Evolutionary conservation across 345 rosid genomes (phyloP), one percentile per base, ranked within the genome.

Genomic region (Salix purpurea): DNA sequence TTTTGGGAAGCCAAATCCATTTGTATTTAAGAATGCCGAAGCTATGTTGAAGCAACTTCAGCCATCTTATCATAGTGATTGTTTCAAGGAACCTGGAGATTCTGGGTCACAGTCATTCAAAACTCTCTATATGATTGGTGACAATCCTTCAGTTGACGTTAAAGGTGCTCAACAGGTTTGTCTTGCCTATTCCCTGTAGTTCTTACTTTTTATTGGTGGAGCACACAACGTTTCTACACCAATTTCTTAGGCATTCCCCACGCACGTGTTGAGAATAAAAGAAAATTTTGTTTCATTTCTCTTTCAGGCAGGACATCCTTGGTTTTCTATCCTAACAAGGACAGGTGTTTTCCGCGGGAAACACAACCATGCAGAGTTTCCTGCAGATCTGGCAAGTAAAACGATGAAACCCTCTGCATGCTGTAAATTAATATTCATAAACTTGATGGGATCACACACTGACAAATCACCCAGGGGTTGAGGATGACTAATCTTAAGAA

Each of bases 251-350:
- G 26, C 30, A 26, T 11, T 54, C 36, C 9, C 7, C 13, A 54
- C 14, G 18, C 48, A 21, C 50, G n/a, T 72, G 36, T 28, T 9
- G 6, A 39, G 56, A 13, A 65, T 9, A 16, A 60, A 40, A 44
- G 40, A 72, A 34, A 24, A n/a, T 40, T 2, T 37, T 21, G 2
- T 44, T 34, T 46, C 50, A 12, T 62, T 6, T 6, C 14, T 52
- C 37, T 81, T 83, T 40, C 85, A 84, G 90, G 84, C 88, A 0
- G 86, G 88, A 67, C 77, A 65, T 64, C 86, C 86, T 40, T 88
- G 91, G 88, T 88, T 86, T 81, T 86, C 85, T 44, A 83, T 88
- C 74, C 75, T 88, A 67, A 88, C 88, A 5, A 84, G 85, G 75
- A 83, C 89, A 0, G 87, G 91, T 1, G 85, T 88, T 56, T 88